Evolutionary conservation across 2,329 filamentous ascomycete species (phyloP).

Genomic region (Pseudonectria foliicola): DNA sequence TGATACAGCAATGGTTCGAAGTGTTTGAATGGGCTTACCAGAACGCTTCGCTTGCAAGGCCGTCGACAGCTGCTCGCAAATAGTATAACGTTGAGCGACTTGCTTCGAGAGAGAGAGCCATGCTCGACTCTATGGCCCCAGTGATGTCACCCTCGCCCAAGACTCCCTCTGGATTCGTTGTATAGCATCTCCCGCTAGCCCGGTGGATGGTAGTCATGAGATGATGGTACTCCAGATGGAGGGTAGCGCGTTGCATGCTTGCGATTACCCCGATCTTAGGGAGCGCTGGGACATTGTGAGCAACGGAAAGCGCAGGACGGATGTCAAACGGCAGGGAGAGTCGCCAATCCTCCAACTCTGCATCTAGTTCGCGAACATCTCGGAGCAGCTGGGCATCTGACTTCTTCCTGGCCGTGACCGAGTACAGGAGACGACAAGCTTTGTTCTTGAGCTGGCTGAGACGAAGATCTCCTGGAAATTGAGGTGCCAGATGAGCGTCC

Average conservation of each 20-base stretch:
- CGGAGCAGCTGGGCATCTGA: conserved; percentile 47
- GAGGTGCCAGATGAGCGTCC: conserved; percentile 17
- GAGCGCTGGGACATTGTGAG: conserved; percentile 15
- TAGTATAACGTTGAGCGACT: conserved; percentile 48
- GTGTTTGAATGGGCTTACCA: conserved; percentile 41
- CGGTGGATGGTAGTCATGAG: conserved; percentile 48
- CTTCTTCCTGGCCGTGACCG: conserved; percentile 38
- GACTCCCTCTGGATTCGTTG: background rate
- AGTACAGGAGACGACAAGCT: conserved; percentile 42
- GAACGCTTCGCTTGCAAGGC: conserved; percentile 40
- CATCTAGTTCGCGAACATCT: conserved; percentile 49
- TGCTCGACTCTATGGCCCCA: conserved; percentile 41
- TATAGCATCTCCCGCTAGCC: conserved; percentile 42
- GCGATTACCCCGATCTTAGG: conserved; percentile 20
- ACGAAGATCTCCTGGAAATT: conserved; percentile 40
- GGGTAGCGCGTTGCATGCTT: conserved; percentile 39
- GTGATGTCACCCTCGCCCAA: conserved; percentile 28
- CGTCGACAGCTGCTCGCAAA: conserved; percentile 34
- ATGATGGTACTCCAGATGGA: conserved; percentile 49
- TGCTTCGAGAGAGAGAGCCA: conserved; percentile 46
- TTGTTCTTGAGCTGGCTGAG: conserved; percentile 46
- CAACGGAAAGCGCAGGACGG: conserved; percentile 40
- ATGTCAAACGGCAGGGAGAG: conserved; percentile 36
- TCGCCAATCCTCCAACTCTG: conserved; percentile 49
- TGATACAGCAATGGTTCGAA: background rate